These are phyloP conservation scores for Alopecurus myosuroides DNA, from an alignment of 176 grass and related monocot genomes.

Conservation along the genomic window DNA sequence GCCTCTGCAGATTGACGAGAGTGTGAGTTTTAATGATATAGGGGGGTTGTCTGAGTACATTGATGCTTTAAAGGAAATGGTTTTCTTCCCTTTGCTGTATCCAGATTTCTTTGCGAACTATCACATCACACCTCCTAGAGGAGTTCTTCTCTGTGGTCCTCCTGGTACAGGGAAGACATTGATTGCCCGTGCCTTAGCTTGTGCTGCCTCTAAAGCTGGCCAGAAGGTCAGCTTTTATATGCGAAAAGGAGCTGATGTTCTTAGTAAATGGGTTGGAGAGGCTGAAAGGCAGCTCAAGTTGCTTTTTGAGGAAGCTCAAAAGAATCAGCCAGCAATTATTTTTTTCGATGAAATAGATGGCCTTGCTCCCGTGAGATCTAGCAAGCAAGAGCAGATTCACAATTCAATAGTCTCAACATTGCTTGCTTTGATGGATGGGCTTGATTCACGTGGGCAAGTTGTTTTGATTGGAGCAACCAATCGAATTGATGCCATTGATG, in stretches of 20 bases:
- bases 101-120: slow-evolving; percentile 99
- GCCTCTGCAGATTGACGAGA: slow-evolving; percentile 86
- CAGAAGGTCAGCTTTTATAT: slow-evolving; percentile 99
- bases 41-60: slow-evolving; percentile 93
- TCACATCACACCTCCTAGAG: slow-evolving; percentile 96
- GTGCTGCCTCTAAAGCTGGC: slow-evolving; percentile 88
- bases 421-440: slow-evolving; percentile 98
- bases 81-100: slow-evolving; percentile 96
- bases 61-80: slow-evolving; percentile 98
- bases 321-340: slow-evolving; percentile 97
- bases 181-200: slow-evolving; percentile 97
- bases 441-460: slow-evolving; percentile 98
- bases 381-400: slow-evolving; percentile 99
- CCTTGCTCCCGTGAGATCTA: slow-evolving; percentile 97
- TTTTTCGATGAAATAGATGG: slow-evolving; percentile 99
- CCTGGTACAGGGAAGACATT: slow-evolving; percentile 97
- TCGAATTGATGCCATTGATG: slow-evolving; percentile 98
- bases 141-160: slow-evolving; percentile 95
- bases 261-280: slow-evolving; percentile 99
- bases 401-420: slow-evolving; percentile 99
- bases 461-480: slow-evolving; percentile 99
- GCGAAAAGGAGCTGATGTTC: slow-evolving; percentile 99
- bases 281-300: slow-evolving; percentile 98
- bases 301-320: slow-evolving; percentile 99
- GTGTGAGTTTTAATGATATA: slow-evolving; percentile 96